Base-by-base conservation (phyloP, 75 land plant genomes). In the Selaginella tamariscina region DNA sequence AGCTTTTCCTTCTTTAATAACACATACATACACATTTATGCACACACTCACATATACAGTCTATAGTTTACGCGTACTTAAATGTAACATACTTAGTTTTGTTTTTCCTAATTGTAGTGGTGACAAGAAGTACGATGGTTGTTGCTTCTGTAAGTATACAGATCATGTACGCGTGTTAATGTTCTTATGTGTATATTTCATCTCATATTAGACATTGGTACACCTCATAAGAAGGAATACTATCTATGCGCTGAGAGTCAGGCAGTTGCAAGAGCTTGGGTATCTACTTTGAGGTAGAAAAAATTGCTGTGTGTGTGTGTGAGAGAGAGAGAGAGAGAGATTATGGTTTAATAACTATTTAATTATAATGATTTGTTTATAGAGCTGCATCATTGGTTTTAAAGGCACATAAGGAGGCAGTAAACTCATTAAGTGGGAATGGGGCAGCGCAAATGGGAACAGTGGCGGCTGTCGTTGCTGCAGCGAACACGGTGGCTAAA, bases 221-320 rank as follows among this genome's bases (percentile, higher is more conserved):
- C 94, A n/a, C 83, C 88, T 2, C 88, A 83, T 63, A 93, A 93
- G 60, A 85, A 83, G 60, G 96, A 94, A 26, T 94, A 85, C 64
- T 89, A 86, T 69, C 88, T 94, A 9, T 94, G 98, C 82, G 91
- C 98, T 23, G 98, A 94, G 80, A 94, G 95, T 68, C 85, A 87
- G 67, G 91, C 78, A 69, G 91, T 86, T 56, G 88, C 98, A 55
- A 87, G 82, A 83, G 95, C 96, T 31, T 94, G 98, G 98, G 96
- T 89, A 30, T 79, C 96, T 57, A 94, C 96, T 69, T 75, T 94
- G 66, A 91, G 89, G 98, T 89, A 73, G 83, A 82, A n/a, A n/a
- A n/a, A n/a, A n/a, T n/a, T 68, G 31, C 72, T 72, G 56, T 79
- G 56, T 24, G 20, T 20, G 18, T 49, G 54, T 49, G n/a, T 23